phyloP scores from a whole-genome alignment of 345 rosid species.

The Arabis alpina region DNA sequence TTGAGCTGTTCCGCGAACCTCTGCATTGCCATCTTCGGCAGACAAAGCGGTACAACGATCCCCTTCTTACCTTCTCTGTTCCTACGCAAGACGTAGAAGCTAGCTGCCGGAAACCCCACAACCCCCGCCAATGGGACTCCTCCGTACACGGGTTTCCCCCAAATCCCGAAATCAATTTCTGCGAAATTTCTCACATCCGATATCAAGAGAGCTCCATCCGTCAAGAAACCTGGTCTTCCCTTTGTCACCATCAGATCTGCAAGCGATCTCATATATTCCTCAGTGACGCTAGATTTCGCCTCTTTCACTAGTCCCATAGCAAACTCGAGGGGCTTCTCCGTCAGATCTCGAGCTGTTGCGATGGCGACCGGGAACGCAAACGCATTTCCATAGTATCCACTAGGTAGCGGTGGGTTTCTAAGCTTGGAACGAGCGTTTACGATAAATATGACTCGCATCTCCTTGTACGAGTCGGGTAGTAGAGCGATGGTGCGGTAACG shows the following conservation, averaged over 20 bases:
- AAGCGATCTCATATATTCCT: slow-evolving; percentile 59
- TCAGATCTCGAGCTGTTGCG: slow-evolving; percentile 35
- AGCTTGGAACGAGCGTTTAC: slow-evolving; percentile 41
- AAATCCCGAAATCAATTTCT: slow-evolving; percentile 49
- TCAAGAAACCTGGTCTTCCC: slow-evolving; percentile 51
- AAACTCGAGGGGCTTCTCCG: slow-evolving; percentile 40
- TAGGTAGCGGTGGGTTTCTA: slow-evolving; percentile 33
- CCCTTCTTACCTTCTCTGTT: slow-evolving; percentile 52
- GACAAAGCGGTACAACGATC: slow-evolving; percentile 52
- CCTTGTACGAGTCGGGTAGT: slow-evolving; percentile 29
- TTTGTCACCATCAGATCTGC: slow-evolving; percentile 53
- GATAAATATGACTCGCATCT: slow-evolving; percentile 39
- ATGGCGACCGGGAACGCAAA: slow-evolving; percentile 41
- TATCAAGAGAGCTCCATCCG: slow-evolving; percentile 41
- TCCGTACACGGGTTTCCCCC: slow-evolving; percentile 59
- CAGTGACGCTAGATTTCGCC: slow-evolving; percentile 43
- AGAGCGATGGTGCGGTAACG: slow-evolving; percentile 44
- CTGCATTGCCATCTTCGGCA: slow-evolving; percentile 53
- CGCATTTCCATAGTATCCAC: slow-evolving; percentile 56
- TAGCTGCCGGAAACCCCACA: slow-evolving; percentile 9
- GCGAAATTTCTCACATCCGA: slow-evolving; percentile 50
- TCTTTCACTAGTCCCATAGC: slow-evolving; percentile 44
- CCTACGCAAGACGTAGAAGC: slow-evolving; percentile 44
- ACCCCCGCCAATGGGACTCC: slow-evolving; percentile 28
- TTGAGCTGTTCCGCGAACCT: slow-evolving; percentile 50